phyloP scores from a whole-genome alignment of 306 rosid species.

The Purshia tridentata region DNA sequence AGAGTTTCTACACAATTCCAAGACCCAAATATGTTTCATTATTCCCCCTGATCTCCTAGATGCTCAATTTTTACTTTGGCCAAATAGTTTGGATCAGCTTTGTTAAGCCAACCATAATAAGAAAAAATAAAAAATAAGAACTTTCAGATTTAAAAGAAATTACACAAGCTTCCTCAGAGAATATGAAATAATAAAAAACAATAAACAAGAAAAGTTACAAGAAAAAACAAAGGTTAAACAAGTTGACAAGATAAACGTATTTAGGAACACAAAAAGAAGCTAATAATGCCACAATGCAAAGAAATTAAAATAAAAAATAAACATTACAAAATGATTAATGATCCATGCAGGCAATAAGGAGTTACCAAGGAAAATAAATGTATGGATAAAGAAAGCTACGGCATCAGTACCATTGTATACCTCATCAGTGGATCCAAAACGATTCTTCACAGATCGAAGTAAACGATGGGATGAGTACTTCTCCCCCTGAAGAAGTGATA shows the following conservation, averaged over 20 bases:
- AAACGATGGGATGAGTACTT: conserved; percentile 73
- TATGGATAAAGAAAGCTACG: neutral
- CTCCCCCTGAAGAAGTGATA: conserved; percentile 66
- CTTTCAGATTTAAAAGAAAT: neutral
- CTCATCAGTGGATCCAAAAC: conserved; percentile 94
- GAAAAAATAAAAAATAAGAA: neutral
- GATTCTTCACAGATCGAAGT: conserved; percentile 92
- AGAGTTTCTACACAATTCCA: neutral
- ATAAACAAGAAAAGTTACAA: neutral
- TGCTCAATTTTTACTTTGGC: neutral
- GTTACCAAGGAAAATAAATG: conserved; percentile 2
- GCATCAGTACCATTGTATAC: conserved; percentile 34
- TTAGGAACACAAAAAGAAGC: neutral
- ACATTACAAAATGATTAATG: neutral
- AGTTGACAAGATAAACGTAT: neutral
- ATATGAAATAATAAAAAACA: neutral
- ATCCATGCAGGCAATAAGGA: neutral
- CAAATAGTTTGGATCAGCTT: neutral
- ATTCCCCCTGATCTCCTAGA: neutral
- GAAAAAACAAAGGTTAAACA: neutral
- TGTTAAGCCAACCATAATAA: neutral
- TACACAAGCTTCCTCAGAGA: neutral
- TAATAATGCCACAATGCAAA: neutral
- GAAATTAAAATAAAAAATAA: neutral
- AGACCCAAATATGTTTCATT: neutral